These are phyloP conservation scores for Carallia pectinifolia DNA, from an alignment of 345 rosid species.

Conservation along the genomic window DNA sequence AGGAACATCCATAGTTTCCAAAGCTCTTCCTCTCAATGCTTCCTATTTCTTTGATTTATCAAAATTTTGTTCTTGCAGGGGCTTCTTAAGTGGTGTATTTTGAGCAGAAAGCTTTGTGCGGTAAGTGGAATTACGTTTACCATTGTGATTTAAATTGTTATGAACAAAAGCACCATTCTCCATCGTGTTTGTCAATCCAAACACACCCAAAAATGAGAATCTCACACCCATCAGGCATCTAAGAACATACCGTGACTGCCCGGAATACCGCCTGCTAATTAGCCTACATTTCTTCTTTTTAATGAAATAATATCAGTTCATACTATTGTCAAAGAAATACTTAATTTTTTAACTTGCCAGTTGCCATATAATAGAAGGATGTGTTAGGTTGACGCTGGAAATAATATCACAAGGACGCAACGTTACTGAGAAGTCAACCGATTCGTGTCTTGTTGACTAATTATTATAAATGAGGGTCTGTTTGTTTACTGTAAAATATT, in stretches of 20 bases:
- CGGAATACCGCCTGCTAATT: background rate
- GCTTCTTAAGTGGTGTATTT: conserved; percentile 52
- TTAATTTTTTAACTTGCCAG: too few species aligned
- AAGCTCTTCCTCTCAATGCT: background rate
- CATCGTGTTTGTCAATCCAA: background rate
- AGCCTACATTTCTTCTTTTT: background rate
- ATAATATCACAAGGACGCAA: too few species aligned
- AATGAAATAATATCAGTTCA: background rate
- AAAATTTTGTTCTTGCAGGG: conserved; percentile 40
- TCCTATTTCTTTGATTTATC: background rate
- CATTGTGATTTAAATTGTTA: background rate
- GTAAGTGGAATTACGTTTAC: background rate
- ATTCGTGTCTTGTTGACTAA: too few species aligned
- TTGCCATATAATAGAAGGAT: too few species aligned
- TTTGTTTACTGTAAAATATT: too few species aligned
- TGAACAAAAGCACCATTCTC: background rate
- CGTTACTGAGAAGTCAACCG: too few species aligned
- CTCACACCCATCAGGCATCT: background rate
- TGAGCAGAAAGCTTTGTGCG: conserved; percentile 15
- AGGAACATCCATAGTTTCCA: conserved; percentile 13
- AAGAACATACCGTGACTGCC: background rate
- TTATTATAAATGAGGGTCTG: too few species aligned
- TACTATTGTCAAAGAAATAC: background rate
- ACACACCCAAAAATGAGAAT: background rate
- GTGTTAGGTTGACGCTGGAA: too few species aligned